Base-by-base conservation (phyloP, 257 asterid genomes). In the Verbascum thapsus region DNA sequence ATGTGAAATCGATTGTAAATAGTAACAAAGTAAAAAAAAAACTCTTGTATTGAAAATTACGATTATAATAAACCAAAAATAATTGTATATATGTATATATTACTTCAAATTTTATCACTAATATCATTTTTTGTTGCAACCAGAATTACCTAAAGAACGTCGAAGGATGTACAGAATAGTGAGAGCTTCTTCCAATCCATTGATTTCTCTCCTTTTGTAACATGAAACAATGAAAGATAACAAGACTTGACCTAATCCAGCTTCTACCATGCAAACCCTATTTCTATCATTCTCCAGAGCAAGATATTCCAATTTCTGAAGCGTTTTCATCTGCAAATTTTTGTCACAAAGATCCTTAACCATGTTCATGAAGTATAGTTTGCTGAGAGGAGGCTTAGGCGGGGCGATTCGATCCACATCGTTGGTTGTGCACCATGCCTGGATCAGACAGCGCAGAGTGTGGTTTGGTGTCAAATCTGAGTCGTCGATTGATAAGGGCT, bases 401-500 rank as follows among this genome's bases (percentile, higher is more conserved):
- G 81, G 63, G 15, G 79, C 75, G 63, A 81, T 45, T 42, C 54
- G 68, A 16, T 67, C 74, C 18, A 66, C 39, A 34, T 67, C 71
- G 1, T 55, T 6, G 41, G 74, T 10, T 4, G 79, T 12, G 69
- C 71, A 76, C 89, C 96, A 88, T 0, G 85, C 62, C 13, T 76
- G 84, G 67, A 85, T 81, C 68, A 83, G 55, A 2, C 85, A 78
- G 7, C 77, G 76, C 39, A 88, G 75, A 2, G 81, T 88, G 80
- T 83, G 81, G 65, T 88, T 85, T 3, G 94, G 91, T 0, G 86
- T 85, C 20, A 88, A 51, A 47, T 66, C 74, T 2, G 80, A 23
- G 49, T n/a, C n/a, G n/a, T 45, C 76, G 8, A 3, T 30, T 0
- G 79, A 65, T 42, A 87, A 54, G 1, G 70, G 45, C 37, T 80